These are phyloP conservation scores for Arthrobotrys conoides DNA, from an alignment of 2,329 filamentous ascomycete species.

Conservation along the genomic window DNA sequence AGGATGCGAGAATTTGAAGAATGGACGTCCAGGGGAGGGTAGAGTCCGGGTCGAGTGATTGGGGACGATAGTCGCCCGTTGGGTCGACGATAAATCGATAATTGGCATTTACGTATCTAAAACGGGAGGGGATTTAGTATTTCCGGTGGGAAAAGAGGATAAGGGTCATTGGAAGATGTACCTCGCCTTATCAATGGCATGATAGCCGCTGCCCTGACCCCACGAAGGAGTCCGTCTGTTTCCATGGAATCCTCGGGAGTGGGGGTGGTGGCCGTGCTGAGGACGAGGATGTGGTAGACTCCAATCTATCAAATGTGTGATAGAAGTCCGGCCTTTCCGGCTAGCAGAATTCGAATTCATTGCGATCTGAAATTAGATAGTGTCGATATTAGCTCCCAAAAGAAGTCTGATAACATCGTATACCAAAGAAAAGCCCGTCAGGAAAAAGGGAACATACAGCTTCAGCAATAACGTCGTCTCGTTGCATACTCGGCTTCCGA, in stretches of 20 bases:
- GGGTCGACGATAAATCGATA: constrained; percentile 97
- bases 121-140: not conserved
- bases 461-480: constrained; percentile 88
- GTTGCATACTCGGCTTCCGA: constrained; percentile 75
- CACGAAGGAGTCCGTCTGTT: constrained; percentile 81
- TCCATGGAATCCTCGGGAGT: constrained; percentile 65
- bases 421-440: not conserved
- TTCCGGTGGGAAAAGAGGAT: not conserved
- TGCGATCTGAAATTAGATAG: constrained; percentile 69
- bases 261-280: constrained; percentile 71
- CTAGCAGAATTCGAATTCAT: constrained; percentile 75
- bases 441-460: constrained; percentile 71
- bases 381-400: constrained; percentile 60
- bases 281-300: constrained; percentile 81
- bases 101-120: constrained; percentile 92
- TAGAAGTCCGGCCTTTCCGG: constrained; percentile 93
- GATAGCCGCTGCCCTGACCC: constrained; percentile 89
- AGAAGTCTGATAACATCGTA: constrained; percentile 47
- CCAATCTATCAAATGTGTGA: constrained; percentile 96
- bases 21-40: constrained; percentile 92
- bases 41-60: constrained; percentile 87
- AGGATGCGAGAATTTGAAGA: constrained; percentile 89
- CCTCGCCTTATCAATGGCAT: constrained; percentile 90
- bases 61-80: constrained; percentile 80
- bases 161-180: constrained; percentile 66